Percentiles rank a stretch among this genome's conserved stretches.
phyloP scores from a whole-genome alignment of 169 alveolate genomes.

The Plasmodium sp. region DNA sequence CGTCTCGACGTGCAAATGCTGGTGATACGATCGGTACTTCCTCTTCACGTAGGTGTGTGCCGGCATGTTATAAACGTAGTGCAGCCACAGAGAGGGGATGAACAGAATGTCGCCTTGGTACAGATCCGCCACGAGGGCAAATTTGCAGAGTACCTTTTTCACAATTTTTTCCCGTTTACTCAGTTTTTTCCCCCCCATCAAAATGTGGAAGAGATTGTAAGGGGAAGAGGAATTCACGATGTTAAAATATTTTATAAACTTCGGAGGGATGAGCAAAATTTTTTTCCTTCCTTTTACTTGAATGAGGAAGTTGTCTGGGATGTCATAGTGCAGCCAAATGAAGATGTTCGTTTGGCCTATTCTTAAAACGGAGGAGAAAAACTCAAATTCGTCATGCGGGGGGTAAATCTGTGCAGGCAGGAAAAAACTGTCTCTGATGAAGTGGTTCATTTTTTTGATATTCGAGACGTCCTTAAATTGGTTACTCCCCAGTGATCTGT shows the following conservation, averaged over 20 bases:
- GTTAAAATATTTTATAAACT: slow-evolving; percentile 58
- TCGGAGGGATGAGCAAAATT: slow-evolving; percentile 61
- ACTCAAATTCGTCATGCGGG: slow-evolving; percentile 32
- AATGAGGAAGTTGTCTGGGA: slow-evolving; percentile 69
- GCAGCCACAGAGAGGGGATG: slow-evolving; percentile 73
- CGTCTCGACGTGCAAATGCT: neutral
- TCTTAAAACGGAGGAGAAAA: slow-evolving; percentile 67
- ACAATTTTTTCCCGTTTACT: slow-evolving; percentile 32
- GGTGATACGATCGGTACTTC: slow-evolving; percentile 4
- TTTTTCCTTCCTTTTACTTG: slow-evolving; percentile 75
- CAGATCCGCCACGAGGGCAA: slow-evolving; percentile 62
- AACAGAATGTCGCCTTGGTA: slow-evolving; percentile 65
- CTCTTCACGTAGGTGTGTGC: slow-evolving; percentile 36
- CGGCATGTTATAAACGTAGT: slow-evolving; percentile 71
- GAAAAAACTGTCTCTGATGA: slow-evolving; percentile 61
- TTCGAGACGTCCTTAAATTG: slow-evolving; percentile 72
- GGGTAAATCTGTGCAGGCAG: slow-evolving; percentile 58
- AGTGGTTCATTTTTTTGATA: slow-evolving; percentile 66
- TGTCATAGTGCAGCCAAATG: slow-evolving; percentile 73
- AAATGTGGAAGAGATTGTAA: slow-evolving; percentile 51
- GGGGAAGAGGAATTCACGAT: slow-evolving; percentile 53
- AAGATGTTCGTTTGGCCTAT: slow-evolving; percentile 73
- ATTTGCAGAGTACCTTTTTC: slow-evolving; percentile 25
- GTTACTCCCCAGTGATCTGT: slow-evolving; percentile 56
- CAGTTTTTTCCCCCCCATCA: slow-evolving; percentile 20